Conservation (phyloP, 1,139 yeast genomes). For the Geotrichum fermentans region DNA sequence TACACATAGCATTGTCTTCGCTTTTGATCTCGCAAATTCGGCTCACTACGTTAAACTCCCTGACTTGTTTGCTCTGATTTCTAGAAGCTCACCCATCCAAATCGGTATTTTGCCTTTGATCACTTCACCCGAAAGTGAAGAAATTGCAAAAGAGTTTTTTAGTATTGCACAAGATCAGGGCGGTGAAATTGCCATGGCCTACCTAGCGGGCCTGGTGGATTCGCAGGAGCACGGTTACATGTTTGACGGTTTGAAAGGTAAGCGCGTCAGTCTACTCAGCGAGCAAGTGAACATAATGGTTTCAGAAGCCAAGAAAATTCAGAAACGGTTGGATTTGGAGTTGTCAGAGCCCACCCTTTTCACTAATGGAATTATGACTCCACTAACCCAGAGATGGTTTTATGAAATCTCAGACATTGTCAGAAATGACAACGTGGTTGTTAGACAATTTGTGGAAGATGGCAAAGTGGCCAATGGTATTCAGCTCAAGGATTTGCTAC, state of each 20-base stretch:
- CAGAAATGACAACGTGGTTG: constrained; percentile 30
- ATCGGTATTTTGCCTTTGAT: constrained; percentile 71
- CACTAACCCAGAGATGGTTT: constrained; percentile 43
- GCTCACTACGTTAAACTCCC: constrained; percentile 8
- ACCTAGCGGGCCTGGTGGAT: constrained; percentile 28
- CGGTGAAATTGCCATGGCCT: constrained; percentile 28
- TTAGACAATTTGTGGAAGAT: constrained; percentile 28
- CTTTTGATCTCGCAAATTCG: constrained; percentile 53
- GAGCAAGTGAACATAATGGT: constrained; percentile 24
- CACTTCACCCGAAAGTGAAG: constrained; percentile 27
- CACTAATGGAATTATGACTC: constrained; percentile 64
- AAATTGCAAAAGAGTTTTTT: constrained; percentile 38
- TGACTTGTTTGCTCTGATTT: constrained; percentile 29
- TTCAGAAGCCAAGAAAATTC: constrained; percentile 33
- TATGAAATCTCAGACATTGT: constrained; percentile 37
- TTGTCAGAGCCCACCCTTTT: constrained; percentile 48
- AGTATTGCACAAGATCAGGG: constrained; percentile 35
- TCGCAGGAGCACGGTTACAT: constrained; percentile 24
- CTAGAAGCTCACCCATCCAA: constrained; percentile 65
- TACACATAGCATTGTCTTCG: constrained; percentile 69
- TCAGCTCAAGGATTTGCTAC: constrained; percentile 15
- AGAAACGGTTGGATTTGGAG: constrained; percentile 40
- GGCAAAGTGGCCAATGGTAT: constrained; percentile 20
- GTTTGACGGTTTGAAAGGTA: constrained; percentile 23
- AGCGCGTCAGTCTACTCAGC: constrained; percentile 17